Evolutionary conservation across 345 rosid species (phyloP), one percentile per base, ranked within the genome.

Genomic region (Fremontodendron californicum): DNA sequence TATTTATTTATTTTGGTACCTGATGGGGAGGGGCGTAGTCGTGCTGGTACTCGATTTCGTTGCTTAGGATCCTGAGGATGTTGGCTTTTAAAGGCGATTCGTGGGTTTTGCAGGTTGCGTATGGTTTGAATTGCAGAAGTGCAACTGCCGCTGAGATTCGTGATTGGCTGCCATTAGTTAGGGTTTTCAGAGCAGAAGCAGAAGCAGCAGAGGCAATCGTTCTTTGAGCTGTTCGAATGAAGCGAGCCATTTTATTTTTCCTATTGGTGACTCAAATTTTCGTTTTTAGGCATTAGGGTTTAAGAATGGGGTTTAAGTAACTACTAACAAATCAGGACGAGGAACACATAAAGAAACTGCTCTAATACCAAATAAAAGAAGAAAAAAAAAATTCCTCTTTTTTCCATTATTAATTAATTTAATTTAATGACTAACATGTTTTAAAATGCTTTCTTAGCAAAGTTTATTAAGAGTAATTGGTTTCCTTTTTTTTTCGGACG

Each of bases 41-140:
- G 13, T 79, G 81, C 82, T 87, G 90, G 87, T 85, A 86, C 0
- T 89, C 87, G 82, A 91, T 85, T 81, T 90, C 86, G 55, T 84
- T 80, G 76, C 85, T 73, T 61, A 91, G 78, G 85, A 90, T 90
- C 75, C 97, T 83, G 81, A 92, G 88, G 33, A 93, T 81, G 84
- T 91, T 90, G 43, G 92, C 82, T 2, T 76, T 86, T 86, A 89
- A 83, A 6, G 86, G 91, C 5, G 96, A 89, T 48, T 70, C 60
- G 23, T 81, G 75, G 78, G 78, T 51, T 83, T 71, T 61, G 13
- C 71, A 80, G 49, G 75, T 10, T 15, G 61, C 25, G 60, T 49
- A 48, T 21, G 43, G 40, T 31, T 71, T 9, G 42, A 29, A 10
- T 29, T 19, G 74, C 29, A 31, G 18, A 4, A 29, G 74, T 31